These are phyloP conservation scores for Colletotrichum aenigma DNA, from an alignment of 2,329 filamentous ascomycete genomes.

Conservation along the genomic window DNA sequence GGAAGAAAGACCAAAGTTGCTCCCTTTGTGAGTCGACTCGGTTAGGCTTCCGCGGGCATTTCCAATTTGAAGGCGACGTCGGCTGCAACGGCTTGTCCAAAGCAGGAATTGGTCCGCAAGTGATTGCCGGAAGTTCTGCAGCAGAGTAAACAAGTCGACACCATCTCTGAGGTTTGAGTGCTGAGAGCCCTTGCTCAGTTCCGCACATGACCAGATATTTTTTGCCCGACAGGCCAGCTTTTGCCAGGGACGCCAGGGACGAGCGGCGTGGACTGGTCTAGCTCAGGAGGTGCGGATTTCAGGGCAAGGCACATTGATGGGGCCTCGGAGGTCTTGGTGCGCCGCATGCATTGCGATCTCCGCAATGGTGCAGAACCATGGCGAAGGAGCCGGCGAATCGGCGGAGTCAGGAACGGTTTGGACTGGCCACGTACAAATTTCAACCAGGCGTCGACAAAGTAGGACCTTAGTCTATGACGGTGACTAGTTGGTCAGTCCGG, in stretches of 20 bases:
- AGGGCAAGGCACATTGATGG: background rate
- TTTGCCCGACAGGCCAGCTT: conserved; percentile 6
- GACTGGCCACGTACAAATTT: background rate
- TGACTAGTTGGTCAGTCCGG: conserved; percentile 4
- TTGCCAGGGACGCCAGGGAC: conserved; percentile 8
- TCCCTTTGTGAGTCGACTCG: background rate
- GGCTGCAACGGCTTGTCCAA: background rate
- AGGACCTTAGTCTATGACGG: background rate
- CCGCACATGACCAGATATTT: conserved; percentile 9
- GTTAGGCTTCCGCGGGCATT: background rate
- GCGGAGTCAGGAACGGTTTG: background rate
- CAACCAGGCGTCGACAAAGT: background rate
- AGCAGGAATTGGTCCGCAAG: background rate
- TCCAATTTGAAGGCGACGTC: background rate
- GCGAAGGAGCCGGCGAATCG: conserved; percentile 10
- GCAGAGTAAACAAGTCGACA: conserved; percentile 1
- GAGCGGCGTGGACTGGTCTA: background rate
- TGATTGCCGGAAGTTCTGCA: conserved; percentile 9
- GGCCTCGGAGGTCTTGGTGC: conserved; percentile 10
- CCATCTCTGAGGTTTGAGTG: background rate
- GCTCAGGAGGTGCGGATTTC: conserved; percentile 16
- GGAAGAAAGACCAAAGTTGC: background rate
- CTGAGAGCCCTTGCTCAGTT: conserved; percentile 2
- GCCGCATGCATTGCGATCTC: conserved; percentile 16
- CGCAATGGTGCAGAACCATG: conserved; percentile 16